Percentiles rank a stretch among this genome's conserved stretches.
These are phyloP conservation scores for Tieghemostelium lacteum DNA, from an alignment of 78 protist species.

Conservation along the genomic window DNA sequence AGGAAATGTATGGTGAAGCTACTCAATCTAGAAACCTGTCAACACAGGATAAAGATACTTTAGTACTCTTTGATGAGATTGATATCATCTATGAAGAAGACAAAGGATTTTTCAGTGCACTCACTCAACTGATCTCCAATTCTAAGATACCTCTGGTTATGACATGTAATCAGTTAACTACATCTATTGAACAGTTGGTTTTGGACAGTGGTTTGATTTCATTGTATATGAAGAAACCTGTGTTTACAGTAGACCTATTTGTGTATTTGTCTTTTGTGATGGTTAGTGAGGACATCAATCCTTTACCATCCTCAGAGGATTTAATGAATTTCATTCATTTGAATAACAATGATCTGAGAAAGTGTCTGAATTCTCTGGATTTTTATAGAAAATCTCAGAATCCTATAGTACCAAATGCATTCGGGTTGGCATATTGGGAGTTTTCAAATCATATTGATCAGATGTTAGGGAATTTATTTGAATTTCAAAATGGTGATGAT, in stretches of 20 bases:
- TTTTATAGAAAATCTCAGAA: neutral
- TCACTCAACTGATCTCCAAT: neutral
- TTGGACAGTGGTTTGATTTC: slow-evolving; percentile 5
- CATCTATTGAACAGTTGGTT: slow-evolving; percentile 10
- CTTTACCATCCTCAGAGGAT: neutral
- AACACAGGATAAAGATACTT: neutral
- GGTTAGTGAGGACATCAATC: neutral
- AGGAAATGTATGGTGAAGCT: slow-evolving; percentile 54
- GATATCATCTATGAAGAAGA: slow-evolving; percentile 62
- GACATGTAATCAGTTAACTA: slow-evolving; percentile 45
- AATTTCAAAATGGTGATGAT: neutral
- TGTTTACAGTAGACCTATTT: neutral
- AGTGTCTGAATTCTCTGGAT: slow-evolving; percentile 10
- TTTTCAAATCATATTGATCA: neutral
- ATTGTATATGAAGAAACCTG: neutral
- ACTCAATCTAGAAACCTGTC: slow-evolving; percentile 45
- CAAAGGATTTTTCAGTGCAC: slow-evolving; percentile 27
- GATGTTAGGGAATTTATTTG: neutral
- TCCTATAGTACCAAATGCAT: neutral
- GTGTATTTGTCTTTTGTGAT: neutral
- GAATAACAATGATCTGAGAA: slow-evolving; percentile 34
- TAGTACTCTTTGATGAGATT: slow-evolving; percentile 52
- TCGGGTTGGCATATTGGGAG: neutral
- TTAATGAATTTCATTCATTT: neutral
- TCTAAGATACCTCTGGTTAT: slow-evolving; percentile 46